Conservation (phyloP, 225 moss, liverwort and hornwort genomes). For the Physcomitrium patens region DNA sequence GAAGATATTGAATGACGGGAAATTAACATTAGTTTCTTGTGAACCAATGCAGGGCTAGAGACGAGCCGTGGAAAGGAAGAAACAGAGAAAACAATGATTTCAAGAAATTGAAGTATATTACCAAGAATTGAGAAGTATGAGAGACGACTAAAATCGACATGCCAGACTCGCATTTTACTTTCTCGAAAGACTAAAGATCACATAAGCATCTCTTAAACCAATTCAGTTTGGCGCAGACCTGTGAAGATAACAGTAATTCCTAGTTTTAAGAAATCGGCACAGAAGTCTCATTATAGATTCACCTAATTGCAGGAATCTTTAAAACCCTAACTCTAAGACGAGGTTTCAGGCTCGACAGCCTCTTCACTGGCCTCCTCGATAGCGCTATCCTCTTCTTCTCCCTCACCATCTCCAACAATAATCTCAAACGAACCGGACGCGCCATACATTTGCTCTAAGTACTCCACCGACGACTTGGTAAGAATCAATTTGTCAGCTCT, state of each 20-base stretch:
- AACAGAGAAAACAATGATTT: not conserved
- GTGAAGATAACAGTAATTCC: slow-evolving; percentile 24
- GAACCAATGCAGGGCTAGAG: slow-evolving; percentile 18
- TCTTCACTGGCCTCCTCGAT: slow-evolving; percentile 31
- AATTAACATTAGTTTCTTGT: not conserved
- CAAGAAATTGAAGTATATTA: slow-evolving; percentile 3
- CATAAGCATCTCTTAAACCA: slow-evolving; percentile 7
- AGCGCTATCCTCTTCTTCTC: slow-evolving; percentile 22
- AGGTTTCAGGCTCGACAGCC: slow-evolving; percentile 37
- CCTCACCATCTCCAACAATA: slow-evolving; percentile 36
- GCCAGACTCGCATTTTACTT: not conserved
- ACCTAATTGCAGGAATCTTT: not conserved
- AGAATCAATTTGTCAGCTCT: slow-evolving; percentile 80
- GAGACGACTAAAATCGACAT: slow-evolving; percentile 9
- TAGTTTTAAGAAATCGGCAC: slow-evolving; percentile 22
- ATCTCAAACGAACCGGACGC: slow-evolving; percentile 43
- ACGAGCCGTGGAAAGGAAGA: slow-evolving; percentile 5
- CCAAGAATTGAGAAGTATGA: slow-evolving; percentile 24
- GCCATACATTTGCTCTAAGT: slow-evolving; percentile 79
- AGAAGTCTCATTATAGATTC: not conserved
- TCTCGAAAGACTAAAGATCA: not conserved
- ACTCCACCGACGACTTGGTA: slow-evolving; percentile 75
- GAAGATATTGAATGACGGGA: not conserved
- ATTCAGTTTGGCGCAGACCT: slow-evolving; percentile 12
- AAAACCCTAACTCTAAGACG: slow-evolving; percentile 48